phyloP scores from a whole-genome alignment of 169 alveolate genomes.

The Cytauxzoon felis region DNA sequence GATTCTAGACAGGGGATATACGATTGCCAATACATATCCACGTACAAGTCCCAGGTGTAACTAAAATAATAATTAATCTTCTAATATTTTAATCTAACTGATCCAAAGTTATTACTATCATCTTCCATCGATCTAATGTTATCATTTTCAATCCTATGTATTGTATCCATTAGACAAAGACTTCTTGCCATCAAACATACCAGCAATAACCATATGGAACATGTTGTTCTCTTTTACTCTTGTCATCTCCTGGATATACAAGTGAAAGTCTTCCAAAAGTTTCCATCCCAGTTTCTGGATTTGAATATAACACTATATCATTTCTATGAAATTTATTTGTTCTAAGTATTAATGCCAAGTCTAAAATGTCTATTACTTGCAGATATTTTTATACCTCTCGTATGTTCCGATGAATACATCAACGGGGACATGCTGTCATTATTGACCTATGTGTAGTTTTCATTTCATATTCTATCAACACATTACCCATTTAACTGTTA shows the following conservation, averaged over 20 bases:
- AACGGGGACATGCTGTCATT: constrained; percentile 48
- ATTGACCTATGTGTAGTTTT: constrained; percentile 17
- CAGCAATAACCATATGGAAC: constrained; percentile 64
- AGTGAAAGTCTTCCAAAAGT: constrained; percentile 43
- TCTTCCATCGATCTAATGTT: constrained; percentile 47
- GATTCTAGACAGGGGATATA: constrained; percentile 52
- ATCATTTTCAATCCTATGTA: constrained; percentile 52
- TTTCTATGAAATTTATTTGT: constrained; percentile 42
- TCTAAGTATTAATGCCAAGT: constrained; percentile 47
- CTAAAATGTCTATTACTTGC: neutral
- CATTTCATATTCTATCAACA: neutral
- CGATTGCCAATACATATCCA: constrained; percentile 55
- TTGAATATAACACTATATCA: constrained; percentile 46
- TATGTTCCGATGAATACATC: constrained; percentile 5
- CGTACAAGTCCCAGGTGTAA: constrained; percentile 54
- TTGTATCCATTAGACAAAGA: neutral
- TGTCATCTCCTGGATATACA: constrained; percentile 11
- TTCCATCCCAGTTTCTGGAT: constrained; percentile 47
- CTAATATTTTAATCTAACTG: constrained; percentile 21
- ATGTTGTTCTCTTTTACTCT: neutral
- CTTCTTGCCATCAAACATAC: constrained; percentile 8
- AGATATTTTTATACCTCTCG: constrained; percentile 3
- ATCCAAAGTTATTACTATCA: constrained; percentile 50
- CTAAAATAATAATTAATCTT: constrained; percentile 6
- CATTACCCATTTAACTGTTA: constrained; percentile 51